A percentile compares a stretch with the other conserved stretches of the same genome.
phyloP scores from a whole-genome alignment of 2,329 filamentous ascomycete species.

The Xylariaceae sp. region DNA sequence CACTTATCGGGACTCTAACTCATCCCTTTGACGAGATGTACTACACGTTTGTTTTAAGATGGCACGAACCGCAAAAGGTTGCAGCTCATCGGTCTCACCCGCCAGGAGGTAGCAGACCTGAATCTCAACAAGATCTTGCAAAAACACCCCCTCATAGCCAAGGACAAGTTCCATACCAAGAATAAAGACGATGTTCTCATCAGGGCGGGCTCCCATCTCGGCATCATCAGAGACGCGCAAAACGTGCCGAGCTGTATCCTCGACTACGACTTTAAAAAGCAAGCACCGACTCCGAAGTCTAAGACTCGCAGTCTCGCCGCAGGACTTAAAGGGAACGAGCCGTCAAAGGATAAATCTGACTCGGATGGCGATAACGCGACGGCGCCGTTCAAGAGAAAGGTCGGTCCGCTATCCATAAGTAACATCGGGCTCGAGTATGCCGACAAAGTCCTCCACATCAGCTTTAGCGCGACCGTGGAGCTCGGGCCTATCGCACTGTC shows the following conservation, averaged over 20 bases:
- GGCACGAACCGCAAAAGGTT: slow-evolving; percentile 25
- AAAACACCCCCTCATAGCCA: neutral
- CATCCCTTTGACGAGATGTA: slow-evolving; percentile 36
- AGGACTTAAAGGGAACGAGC: neutral
- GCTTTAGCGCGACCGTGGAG: slow-evolving; percentile 33
- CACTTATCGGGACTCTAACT: slow-evolving; percentile 28
- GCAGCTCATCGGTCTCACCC: neutral
- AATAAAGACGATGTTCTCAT: neutral
- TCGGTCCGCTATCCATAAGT: slow-evolving; percentile 31
- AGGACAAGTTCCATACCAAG: slow-evolving; percentile 3
- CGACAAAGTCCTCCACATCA: slow-evolving; percentile 26
- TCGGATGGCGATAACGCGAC: slow-evolving; percentile 11
- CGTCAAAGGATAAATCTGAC: slow-evolving; percentile 1
- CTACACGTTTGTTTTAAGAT: slow-evolving; percentile 31
- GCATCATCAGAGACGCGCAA: slow-evolving; percentile 17
- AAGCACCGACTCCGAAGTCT: neutral
- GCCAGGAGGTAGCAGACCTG: neutral
- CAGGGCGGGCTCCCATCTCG: slow-evolving; percentile 21
- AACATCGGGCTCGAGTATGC: slow-evolving; percentile 36
- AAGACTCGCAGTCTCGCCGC: neutral
- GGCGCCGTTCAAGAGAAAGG: slow-evolving; percentile 28
- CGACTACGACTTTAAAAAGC: slow-evolving; percentile 26
- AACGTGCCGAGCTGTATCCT: slow-evolving; percentile 18
- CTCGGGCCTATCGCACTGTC: slow-evolving; percentile 35
- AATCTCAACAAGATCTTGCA: neutral